phyloP scores from a whole-genome alignment of 176 grass and related monocot species.

The Phoenix roebelenii region DNA sequence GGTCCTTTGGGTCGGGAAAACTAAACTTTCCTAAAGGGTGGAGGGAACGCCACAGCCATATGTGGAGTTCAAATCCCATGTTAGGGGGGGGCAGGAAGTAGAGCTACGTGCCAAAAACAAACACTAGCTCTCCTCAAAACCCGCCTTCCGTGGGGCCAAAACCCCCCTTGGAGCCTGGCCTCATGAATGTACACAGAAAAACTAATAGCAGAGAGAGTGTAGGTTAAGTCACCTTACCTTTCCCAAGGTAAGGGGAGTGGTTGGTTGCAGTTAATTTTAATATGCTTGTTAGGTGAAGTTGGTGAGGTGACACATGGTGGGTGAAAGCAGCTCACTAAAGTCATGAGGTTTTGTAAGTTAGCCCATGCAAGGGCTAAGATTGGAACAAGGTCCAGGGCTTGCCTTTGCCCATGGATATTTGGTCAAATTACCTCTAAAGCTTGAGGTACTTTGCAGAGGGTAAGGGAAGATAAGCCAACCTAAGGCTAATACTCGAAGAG shows the following conservation, averaged over 20 bases:
- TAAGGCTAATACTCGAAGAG: too few relatives aligned
- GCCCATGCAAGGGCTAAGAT: too few relatives aligned
- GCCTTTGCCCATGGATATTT: too few relatives aligned
- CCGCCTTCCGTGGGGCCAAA: background rate
- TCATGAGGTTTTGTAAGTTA: too few relatives aligned
- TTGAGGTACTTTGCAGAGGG: too few relatives aligned
- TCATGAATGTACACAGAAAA: slow-evolving; percentile 3
- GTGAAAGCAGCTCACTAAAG: too few relatives aligned
- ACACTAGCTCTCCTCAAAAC: slow-evolving; percentile 9
- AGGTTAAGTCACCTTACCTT: slow-evolving; percentile 11
- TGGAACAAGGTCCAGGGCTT: too few relatives aligned
- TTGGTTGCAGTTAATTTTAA: background rate
- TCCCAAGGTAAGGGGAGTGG: slow-evolving; percentile 7
- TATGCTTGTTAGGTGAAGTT: background rate
- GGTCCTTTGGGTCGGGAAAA: background rate
- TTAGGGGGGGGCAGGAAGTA: background rate
- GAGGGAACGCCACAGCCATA: slow-evolving; percentile 4
- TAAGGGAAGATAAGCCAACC: too few relatives aligned
- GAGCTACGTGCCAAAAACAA: slow-evolving; percentile 13
- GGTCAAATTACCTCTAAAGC: too few relatives aligned
- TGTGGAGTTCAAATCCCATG: background rate
- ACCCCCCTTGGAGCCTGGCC: slow-evolving; percentile 5
- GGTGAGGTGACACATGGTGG: too few relatives aligned
- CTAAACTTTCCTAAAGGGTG: background rate
- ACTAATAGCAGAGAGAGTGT: background rate